phyloP scores from a whole-genome alignment of 2,329 filamentous ascomycete species.

The Stagonosporopsis tanaceti region DNA sequence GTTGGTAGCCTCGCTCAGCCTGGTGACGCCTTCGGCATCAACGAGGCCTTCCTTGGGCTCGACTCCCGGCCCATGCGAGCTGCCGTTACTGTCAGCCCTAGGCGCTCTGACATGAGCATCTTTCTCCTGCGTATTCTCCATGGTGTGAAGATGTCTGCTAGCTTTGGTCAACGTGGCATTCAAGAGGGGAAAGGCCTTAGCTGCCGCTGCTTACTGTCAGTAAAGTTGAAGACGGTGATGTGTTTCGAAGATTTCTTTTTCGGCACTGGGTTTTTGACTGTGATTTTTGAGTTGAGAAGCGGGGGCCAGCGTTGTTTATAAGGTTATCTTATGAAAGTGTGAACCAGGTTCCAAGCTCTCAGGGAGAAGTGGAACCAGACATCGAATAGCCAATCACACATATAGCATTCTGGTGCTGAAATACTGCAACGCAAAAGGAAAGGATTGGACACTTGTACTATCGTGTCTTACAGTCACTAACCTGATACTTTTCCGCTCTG shows the following conservation, averaged over 20 bases:
- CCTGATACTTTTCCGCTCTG: neutral
- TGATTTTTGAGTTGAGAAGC: neutral
- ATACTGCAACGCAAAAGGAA: neutral
- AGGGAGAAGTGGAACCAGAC: neutral
- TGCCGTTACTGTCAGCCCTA: neutral
- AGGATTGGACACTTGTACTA: neutral
- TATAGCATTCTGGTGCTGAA: neutral
- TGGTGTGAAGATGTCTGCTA: neutral
- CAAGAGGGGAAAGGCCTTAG: neutral
- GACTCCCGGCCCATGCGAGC: neutral
- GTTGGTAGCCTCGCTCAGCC: constrained; percentile 30
- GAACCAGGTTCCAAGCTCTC: neutral
- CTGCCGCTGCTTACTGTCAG: neutral
- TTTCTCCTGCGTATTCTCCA: constrained; percentile 8
- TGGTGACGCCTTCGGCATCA: constrained; percentile 7
- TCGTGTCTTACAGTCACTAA: neutral
- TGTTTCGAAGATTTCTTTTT: neutral
- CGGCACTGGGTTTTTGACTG: neutral
- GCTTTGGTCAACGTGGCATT: neutral
- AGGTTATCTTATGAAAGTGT: neutral
- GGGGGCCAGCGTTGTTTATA: neutral
- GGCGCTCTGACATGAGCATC: neutral
- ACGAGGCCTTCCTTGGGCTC: neutral
- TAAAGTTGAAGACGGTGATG: neutral
- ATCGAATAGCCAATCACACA: neutral